A percentile compares a stretch with the other conserved stretches of the same genome.
These are phyloP conservation scores for Persicaria tinctoria DNA, from an alignment of 148 eudicot genomes.

Conservation along the genomic window DNA sequence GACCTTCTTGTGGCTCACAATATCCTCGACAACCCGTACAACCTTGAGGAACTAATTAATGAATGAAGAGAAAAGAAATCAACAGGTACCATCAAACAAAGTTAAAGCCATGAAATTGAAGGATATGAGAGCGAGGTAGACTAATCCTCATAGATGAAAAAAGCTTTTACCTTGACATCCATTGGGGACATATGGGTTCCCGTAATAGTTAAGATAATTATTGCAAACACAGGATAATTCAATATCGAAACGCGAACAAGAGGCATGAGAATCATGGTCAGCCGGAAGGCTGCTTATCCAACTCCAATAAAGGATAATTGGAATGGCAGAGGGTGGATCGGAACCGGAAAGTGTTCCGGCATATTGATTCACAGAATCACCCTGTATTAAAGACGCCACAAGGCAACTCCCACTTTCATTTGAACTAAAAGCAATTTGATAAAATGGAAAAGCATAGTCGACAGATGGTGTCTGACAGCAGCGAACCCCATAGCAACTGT, in stretches of 20 bases:
- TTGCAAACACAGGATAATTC: too few relatives aligned
- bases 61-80: too few relatives aligned
- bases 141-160: too few relatives aligned
- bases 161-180: neutral
- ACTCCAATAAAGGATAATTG: neutral
- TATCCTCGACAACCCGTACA: too few relatives aligned
- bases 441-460: neutral
- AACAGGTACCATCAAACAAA: too few relatives aligned
- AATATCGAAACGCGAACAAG: neutral
- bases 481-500: slow-evolving; percentile 24
- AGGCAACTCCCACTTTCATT: neutral
- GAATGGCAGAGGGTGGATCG: neutral
- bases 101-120: too few relatives aligned
- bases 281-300: neutral
- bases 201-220: neutral
- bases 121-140: too few relatives aligned
- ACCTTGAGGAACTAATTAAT: too few relatives aligned
- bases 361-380: neutral
- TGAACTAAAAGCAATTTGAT: neutral
- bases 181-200: neutral
- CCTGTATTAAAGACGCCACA: neutral
- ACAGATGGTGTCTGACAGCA: slow-evolving; percentile 27
- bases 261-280: neutral
- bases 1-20: too few relatives aligned
- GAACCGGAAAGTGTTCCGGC: neutral